Conservation (phyloP, 192 early-diverging fungal genomes). For the Cetraspora pellucida region DNA sequence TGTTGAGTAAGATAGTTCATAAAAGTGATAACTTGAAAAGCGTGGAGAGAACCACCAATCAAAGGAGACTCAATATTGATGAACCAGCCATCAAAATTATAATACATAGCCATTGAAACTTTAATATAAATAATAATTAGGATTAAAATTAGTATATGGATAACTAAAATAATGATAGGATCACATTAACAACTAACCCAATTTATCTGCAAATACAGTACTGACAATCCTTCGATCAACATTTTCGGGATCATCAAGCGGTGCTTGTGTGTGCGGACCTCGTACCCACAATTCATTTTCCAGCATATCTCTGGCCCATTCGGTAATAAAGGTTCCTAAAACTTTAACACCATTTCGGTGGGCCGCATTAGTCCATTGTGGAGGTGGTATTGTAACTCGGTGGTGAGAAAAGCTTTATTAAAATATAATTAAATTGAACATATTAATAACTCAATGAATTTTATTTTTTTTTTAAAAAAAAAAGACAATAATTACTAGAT, state of each 20-base stretch:
- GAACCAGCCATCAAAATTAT: constrained; percentile 68
- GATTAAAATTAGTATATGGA: background rate
- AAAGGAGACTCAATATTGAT: constrained; percentile 66
- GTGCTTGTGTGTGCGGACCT: constrained; percentile 44
- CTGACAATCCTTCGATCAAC: constrained; percentile 48
- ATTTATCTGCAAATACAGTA: constrained; percentile 56
- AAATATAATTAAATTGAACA: background rate
- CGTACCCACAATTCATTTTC: constrained; percentile 60
- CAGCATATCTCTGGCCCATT: constrained; percentile 51
- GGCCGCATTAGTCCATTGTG: constrained; percentile 62
- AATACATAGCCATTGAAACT: constrained; percentile 62
- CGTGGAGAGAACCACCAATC: constrained; percentile 36
- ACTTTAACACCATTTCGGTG: constrained; percentile 62
- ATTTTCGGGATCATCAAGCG: constrained; percentile 4
- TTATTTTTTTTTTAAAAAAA: background rate
- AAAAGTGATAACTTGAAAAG: constrained; percentile 41
- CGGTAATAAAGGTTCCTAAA: constrained; percentile 66
- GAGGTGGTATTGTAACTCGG: constrained; percentile 62
- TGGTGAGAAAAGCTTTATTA: constrained; percentile 55
- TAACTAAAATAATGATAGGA: background rate
- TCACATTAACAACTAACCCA: constrained; percentile 42
- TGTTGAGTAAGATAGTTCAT: constrained; percentile 48
- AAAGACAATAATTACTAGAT: constrained; percentile 50
- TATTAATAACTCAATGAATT: background rate
- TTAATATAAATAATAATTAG: constrained; percentile 4